Base-by-base conservation (phyloP, 2,329 filamentous ascomycete genomes). In the Piedraia hortae region DNA sequence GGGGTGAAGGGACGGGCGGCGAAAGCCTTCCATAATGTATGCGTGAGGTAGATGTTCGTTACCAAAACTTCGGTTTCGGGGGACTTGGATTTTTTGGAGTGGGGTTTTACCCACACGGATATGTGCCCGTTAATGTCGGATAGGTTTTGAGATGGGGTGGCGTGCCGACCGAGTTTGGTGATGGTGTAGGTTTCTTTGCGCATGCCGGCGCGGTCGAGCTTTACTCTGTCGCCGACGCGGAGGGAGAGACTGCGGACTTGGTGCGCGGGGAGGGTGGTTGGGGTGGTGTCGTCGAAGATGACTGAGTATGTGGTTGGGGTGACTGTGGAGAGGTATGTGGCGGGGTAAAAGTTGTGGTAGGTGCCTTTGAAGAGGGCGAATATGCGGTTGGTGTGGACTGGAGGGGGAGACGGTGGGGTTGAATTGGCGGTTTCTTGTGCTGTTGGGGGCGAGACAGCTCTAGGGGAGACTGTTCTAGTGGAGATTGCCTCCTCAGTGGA, bases 311-410 rank as follows among this genome's bases (percentile, higher is more conserved):
- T 50, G 16, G 33, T 33, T 2, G 34, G 33, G 22, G 50, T 43
- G 0, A 45, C 37, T 10, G 51, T 43, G 3, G 53, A 55, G 15
- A 63, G 37, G 31, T 54, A 66, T n/a, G 52, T 59, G 5, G 57
- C 62, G 21, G 62, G 59, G 34, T 62, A 64, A 35, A 56, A 67
- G n/a, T 44, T 48, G 23, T 51, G 50, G 19, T 22, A 34, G 21
- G 46, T 52, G n/a, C 46, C 46, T 30, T 52, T 60, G 51, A 62
- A 68, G 13, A 50, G 46, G 5, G 62, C 60, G 28, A 66, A 50
- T 1, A 67, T 51, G 28, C 62, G 51, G 24, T 57, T 55, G 4
- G 11, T 15, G n/a, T n/a, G n/a, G 6, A 17, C 13, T 4, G 21
- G 9, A 4, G 3, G 4, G 8, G 13, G 6, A n/a, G 13, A 12